Base-by-base conservation (phyloP, 2,329 filamentous ascomycete species). In the Pseudocercospora vitis region DNA sequence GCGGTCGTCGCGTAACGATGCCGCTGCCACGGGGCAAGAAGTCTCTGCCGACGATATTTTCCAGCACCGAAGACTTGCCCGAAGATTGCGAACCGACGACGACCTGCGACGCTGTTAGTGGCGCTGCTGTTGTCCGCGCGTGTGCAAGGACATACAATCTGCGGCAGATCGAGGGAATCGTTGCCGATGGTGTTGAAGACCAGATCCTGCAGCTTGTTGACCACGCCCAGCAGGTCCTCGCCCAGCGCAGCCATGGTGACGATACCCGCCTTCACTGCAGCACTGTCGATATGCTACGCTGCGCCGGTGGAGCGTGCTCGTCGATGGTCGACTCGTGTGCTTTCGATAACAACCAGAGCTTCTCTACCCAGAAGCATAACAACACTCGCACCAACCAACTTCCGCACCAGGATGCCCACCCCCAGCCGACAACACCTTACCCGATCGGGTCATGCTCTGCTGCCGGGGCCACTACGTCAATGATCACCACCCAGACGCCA, bases 181-280 rank as follows among this genome's bases (percentile, higher is more conserved):
- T 91, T 97, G 75, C 94, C 94, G 74, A 99, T 99, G 64, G 94
- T 99, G 78, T 99, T 99, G 80, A 99, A 99, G 69, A 99, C 94
- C 70, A 99, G 78, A 75, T 97, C 94, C 76, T 99, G 94, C 69
- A 99, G 81, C 80, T 95, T 95, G 81, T 99, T 99, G 77, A 99
- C 94, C 62, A 91, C 95, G 65, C 84, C 85, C 72, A 99, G 84
- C 75, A 99, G 80, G 76, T 99, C 91, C 75, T 99, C 94, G 70
- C 94, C 92, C 68, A 99, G 85, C 69, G 92, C 85, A 71, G 94
- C 88, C 94, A 97, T 99, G 12, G 5, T 45, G 42, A 45, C 40
- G 45, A 24, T 26, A 8, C 7, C n/a, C n/a, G n/a, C n/a, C n/a
- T n/a, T n/a, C n/a, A n/a, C n/a, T n/a, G n/a, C n/a, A n/a, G n/a